These are phyloP conservation scores for Stephania yunnanensis DNA, from an alignment of 164 flowering plant species.

Conservation along the genomic window DNA sequence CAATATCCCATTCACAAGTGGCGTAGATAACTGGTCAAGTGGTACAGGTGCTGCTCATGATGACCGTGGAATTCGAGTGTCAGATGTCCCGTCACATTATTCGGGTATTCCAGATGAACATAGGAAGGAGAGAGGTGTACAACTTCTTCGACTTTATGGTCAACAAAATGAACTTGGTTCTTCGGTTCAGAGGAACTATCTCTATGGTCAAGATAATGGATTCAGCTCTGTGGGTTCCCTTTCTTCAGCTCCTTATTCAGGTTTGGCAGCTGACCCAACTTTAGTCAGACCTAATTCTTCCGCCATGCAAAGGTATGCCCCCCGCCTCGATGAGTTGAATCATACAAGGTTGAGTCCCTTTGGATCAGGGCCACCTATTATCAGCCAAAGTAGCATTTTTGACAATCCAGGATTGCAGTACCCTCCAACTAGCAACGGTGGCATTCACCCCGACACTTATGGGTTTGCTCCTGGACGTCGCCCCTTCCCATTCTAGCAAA, in stretches of 20 bases:
- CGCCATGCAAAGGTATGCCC: conserved; percentile 1
- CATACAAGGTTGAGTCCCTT: neutral
- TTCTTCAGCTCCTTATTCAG: neutral
- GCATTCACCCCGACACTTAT: neutral
- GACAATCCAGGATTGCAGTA: neutral
- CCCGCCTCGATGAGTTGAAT: conserved; percentile 5
- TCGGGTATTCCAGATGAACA: neutral
- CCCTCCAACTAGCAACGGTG: neutral
- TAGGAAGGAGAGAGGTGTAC: neutral
- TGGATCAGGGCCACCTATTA: neutral
- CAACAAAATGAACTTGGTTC: neutral
- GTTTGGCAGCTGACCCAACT: conserved; percentile 1
- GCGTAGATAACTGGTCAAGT: neutral
- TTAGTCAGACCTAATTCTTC: neutral
- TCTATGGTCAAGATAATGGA: neutral
- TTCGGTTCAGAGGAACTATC: neutral
- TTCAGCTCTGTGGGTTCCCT: neutral
- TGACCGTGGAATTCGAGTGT: neutral
- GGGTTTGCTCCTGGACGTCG: neutral
- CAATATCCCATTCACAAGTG: neutral
- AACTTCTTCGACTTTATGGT: conserved; percentile 4
- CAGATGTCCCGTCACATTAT: neutral
- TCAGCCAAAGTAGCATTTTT: neutral
- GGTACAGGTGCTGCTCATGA: neutral
- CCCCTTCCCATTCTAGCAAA: neutral